These are phyloP conservation scores for Lecanicillium sp. DNA, from an alignment of 2,329 filamentous ascomycete species.

Conservation along the genomic window DNA sequence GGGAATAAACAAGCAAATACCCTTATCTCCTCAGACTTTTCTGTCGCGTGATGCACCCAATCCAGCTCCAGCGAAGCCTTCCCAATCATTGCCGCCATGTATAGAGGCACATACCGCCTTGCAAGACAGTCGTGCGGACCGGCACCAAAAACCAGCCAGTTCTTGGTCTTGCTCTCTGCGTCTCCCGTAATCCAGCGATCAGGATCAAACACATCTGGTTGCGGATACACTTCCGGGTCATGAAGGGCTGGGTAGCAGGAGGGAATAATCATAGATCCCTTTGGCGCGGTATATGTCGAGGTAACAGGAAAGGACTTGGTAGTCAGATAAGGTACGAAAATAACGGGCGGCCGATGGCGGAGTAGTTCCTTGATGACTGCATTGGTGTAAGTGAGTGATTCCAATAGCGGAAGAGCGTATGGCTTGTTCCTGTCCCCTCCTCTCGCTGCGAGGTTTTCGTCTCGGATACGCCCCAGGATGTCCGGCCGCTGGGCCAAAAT, in stretches of 20 bases:
- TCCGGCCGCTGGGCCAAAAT: constrained; percentile 41
- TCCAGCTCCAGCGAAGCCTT: constrained; percentile 41
- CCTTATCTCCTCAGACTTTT: constrained; percentile 38
- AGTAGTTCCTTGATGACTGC: constrained; percentile 46
- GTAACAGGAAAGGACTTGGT: constrained; percentile 39
- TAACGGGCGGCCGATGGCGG: constrained; percentile 42
- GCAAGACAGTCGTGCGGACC: constrained; percentile 43
- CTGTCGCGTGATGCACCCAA: constrained; percentile 40
- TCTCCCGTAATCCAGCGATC: constrained; percentile 45
- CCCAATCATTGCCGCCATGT: constrained; percentile 43
- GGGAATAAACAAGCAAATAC: constrained; percentile 42
- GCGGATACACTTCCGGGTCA: constrained; percentile 36
- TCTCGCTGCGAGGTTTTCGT: constrained; percentile 37
- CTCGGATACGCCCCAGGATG: constrained; percentile 33
- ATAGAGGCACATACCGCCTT: constrained; percentile 38
- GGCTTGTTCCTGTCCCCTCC: constrained; percentile 30
- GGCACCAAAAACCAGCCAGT: constrained; percentile 45
- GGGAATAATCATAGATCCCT: constrained; percentile 39
- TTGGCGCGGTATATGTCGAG: constrained; percentile 37
- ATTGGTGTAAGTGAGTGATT: constrained; percentile 41
- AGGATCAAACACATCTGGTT: constrained; percentile 38
- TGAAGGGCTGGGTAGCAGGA: constrained; percentile 44
- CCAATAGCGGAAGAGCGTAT: constrained; percentile 36
- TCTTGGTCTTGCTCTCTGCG: constrained; percentile 40
- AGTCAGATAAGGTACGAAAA: constrained; percentile 44